Base-by-base conservation (phyloP, 345 rosid species). In the Citrus reticulata region DNA sequence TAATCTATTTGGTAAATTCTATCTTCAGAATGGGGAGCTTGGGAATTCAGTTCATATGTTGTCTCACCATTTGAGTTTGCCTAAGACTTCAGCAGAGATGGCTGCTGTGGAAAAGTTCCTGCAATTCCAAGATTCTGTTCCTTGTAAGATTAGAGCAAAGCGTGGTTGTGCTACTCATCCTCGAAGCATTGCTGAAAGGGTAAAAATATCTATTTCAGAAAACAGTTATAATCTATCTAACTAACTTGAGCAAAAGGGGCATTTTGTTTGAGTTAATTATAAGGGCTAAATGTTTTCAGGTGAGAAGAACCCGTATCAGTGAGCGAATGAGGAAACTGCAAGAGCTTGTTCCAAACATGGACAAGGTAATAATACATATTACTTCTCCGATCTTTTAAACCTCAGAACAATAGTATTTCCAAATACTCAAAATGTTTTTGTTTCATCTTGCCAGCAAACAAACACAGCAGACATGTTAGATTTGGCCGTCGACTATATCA, bases 131-230 rank as follows among this genome's bases (percentile, higher is more conserved):
- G 99, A 93, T 78, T 89, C 98, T 19, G 97, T 93, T 79, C 99
- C 99, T 65, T 96, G 97, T 85, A 96, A 94, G 81, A 84, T 90
- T 61, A 84, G 99, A 84, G 99, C 99, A 27, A 96, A 96, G 87
- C 94, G 99, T 25, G 99, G 99, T n/a, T 94, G 95, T 39, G 99
- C 99, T 40, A 96, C 99, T 78, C 99, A 96, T 87, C 99, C 99
- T 84, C 90, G 99, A 82, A 96, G 99, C 84, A 93, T 96, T 20
- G 99, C 99, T 17, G 99, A 96, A 83, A 83, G 99, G 90, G 99
- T 96, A 90, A 77, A 64, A 42, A 11, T 32, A 9, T 35, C 60
- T 57, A 8, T 34, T 10, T 80, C 72, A 2, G 6, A 37, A 34
- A 29, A 22, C 30, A 6, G 0, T 16, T 27, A 25, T 42, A 75